Base-by-base conservation (phyloP, 495 filamentous ascomycete genomes). In the Penicillium manginii region DNA sequence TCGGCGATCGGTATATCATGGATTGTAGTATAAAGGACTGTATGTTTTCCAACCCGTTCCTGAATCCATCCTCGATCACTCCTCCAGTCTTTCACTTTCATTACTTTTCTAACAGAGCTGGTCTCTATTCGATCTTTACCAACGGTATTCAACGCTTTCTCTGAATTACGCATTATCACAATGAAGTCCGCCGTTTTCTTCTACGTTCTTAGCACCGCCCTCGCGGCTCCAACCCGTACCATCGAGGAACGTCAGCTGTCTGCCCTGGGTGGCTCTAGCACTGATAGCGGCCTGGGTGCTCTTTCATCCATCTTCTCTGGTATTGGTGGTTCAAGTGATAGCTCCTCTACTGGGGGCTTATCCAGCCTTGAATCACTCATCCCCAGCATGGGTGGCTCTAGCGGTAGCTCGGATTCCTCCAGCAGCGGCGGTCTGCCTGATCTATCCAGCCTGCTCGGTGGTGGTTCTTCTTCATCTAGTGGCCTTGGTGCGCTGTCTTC, bases 141-240 rank as follows among this genome's bases (percentile, higher is more conserved):
- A 46, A 51, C 8, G 10, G 23, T 33, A 11, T 39, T 49, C 42
- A 15, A 43, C 55, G 19, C 7, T 1, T 39, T 35, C 50, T 57
- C 33, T 15, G 14, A 37, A n/a, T 29, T 1, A 29, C 26, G 26
- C 26, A 37, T 17, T 21, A 22, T 29, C 50, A 62, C 12, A 9
- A 73, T 73, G 71, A 71, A 70, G 56, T 29, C 63, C 5, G 50
- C 66, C 26, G 26, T 68, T 26, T 22, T 58, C 42, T 55, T 73
- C 37, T 49, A 57, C 18, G 55, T 73, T 11, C 50, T 68, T 8
- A 61, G 62, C 17, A 54, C 63, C 31, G 63, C 59, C 42, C 58
- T 73, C 2, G 62, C 57, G 18, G 71, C 71, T 11, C 71, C 71
- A 15, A 70, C 71, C 43, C 55, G 17, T 1, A 73, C 71, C 35